phyloP scores from a whole-genome alignment of 140 eudicot species.

The Bidens hawaiensis region DNA sequence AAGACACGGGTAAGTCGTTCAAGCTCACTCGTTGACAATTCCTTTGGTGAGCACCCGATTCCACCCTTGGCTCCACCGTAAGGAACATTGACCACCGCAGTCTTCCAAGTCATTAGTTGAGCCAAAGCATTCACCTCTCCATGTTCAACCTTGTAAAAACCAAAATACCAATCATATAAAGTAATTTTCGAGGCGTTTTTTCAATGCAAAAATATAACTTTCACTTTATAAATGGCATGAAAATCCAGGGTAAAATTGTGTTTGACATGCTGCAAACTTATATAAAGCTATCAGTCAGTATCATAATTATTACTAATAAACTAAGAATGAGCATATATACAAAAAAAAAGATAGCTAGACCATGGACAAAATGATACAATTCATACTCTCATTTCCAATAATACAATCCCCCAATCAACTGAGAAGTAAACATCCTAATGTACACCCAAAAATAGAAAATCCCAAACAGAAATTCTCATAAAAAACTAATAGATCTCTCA shows the following conservation, averaged over 20 bases:
- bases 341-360: too few species aligned
- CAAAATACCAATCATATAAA: conserved; percentile 16
- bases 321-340: background rate
- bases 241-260: background rate
- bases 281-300: background rate
- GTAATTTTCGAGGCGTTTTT: background rate
- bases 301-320: background rate
- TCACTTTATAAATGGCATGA: background rate
- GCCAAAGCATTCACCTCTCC: conserved; percentile 85
- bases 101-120: conserved; percentile 93
- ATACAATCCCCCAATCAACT: background rate
- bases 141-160: conserved; percentile 56
- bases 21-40: conserved; percentile 47
- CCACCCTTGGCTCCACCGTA: conserved; percentile 96
- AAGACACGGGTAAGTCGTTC: conserved; percentile 88
- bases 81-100: conserved; percentile 77
- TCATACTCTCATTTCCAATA: background rate
- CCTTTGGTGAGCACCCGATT: conserved; percentile 63
- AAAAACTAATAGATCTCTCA: background rate
- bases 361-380: too few species aligned
- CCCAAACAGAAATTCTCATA: background rate
- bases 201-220: background rate
- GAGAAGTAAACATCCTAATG: too few species aligned
- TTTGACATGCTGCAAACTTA: background rate
- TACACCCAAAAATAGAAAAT: background rate